Conservation (phyloP, 768 basidiomycete species). For the Lactarius sanguifluus region DNA sequence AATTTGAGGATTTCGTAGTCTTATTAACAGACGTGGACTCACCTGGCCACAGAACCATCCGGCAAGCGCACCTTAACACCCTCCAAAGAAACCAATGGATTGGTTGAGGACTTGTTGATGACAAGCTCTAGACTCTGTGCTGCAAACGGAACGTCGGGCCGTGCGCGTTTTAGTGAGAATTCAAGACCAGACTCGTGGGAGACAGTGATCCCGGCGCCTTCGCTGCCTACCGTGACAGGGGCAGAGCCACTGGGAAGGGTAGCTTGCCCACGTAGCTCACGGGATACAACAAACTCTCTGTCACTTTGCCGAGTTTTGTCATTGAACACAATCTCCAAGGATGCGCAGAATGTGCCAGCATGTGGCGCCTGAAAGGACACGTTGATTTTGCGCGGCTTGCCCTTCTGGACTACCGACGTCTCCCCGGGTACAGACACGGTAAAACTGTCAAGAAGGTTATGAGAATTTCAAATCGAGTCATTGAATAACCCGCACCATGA, state of each 20-base stretch:
- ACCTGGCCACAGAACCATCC: constrained; percentile 3
- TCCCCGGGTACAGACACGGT: neutral
- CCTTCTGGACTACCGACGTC: neutral
- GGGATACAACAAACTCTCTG: constrained; percentile 7
- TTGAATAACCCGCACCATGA: constrained; percentile 8
- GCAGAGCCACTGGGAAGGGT: neutral
- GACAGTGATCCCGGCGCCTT: constrained; percentile 16
- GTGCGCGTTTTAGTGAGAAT: constrained; percentile 7
- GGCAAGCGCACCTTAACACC: neutral
- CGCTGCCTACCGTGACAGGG: neutral
- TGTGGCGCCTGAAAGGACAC: constrained; percentile 13
- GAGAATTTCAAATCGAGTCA: neutral
- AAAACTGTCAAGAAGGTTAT: constrained; percentile 10
- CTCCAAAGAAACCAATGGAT: constrained; percentile 8
- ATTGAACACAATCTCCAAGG: constrained; percentile 5
- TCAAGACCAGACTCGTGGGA: constrained; percentile 24
- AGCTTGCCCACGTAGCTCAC: constrained; percentile 10
- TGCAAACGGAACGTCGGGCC: neutral
- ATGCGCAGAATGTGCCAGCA: constrained; percentile 6
- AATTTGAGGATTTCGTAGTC: neutral
- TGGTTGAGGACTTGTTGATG: constrained; percentile 8
- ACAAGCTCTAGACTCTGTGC: constrained; percentile 4
- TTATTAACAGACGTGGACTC: neutral
- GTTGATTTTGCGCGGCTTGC: neutral
- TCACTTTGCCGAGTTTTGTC: constrained; percentile 6